Evolutionary conservation across 2,329 filamentous ascomycete genomes (phyloP).

Genomic region (Knufia petricola): DNA sequence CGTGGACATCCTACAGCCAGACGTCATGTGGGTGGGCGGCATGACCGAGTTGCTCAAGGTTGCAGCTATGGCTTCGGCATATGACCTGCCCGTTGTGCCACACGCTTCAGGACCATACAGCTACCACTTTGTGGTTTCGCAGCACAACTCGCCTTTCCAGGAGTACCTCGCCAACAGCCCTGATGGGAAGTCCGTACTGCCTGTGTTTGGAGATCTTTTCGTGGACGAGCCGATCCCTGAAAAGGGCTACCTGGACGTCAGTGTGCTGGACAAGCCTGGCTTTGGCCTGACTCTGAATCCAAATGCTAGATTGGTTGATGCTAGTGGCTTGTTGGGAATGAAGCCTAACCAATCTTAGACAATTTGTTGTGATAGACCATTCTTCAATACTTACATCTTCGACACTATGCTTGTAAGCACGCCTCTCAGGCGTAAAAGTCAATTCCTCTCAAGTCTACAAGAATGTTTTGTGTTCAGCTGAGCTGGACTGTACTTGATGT

Average conservation of each 20-base stretch:
- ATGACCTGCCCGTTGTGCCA: slow-evolving; percentile 91
- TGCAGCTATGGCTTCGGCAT: slow-evolving; percentile 77
- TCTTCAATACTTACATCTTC: no score
- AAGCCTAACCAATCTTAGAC: no score
- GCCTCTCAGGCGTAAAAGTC: no score
- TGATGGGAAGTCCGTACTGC: slow-evolving; percentile 79
- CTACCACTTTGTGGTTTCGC: slow-evolving; percentile 91
- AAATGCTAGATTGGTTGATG: slow-evolving; percentile 67
- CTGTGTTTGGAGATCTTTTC: slow-evolving; percentile 88
- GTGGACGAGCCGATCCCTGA: slow-evolving; percentile 79
- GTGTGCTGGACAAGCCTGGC: slow-evolving; percentile 75
- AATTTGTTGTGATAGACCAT: no score
- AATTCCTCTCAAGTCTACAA: no score
- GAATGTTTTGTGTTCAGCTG: no score
- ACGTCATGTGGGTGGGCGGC: slow-evolving; percentile 96
- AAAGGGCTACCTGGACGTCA: slow-evolving; percentile 70
- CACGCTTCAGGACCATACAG: slow-evolving; percentile 90
- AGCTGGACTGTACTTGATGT: no score
- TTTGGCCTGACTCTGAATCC: slow-evolving; percentile 86
- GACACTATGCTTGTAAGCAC: no score
- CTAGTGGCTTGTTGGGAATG: slow-evolving; percentile 61
- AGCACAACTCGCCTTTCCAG: slow-evolving; percentile 88
- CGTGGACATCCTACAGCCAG: slow-evolving; percentile 86
- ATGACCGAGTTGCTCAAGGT: slow-evolving; percentile 87
- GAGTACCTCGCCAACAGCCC: slow-evolving; percentile 91